Base-by-base conservation (phyloP, 2,329 filamentous ascomycete genomes). In the Fusarium floridanum region DNA sequence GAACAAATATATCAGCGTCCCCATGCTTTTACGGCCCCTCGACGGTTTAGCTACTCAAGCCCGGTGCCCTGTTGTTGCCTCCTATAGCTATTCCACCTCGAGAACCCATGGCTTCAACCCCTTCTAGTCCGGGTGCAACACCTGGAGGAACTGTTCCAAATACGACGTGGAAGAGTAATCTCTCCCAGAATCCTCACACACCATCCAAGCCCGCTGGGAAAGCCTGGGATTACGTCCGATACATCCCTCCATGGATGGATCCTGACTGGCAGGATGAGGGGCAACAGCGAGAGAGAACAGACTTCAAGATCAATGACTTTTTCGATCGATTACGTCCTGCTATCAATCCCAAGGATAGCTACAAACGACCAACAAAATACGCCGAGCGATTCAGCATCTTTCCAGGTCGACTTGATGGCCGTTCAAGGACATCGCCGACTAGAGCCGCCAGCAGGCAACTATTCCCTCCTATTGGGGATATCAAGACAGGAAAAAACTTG, bases 361-460 rank as follows among this genome's bases (percentile, higher is more conserved):
- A 66, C 50, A 65, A 67, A 34, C 71, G 76, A 17, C 80, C 80
- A 6, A 80, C 80, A 10, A 65, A 71, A 10, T 76, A 79, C 34
- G 80, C 81, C 2, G 37, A 75, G 17, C 71, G 81, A 41, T 82
- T 79, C 39, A 78, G 81, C 17, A 72, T 82, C 6, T 80, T 78
- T 41, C 79, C 78, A 1, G 78, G 72, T 2, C 73, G 78, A 2
- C 68, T 59, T 5, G 80, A 81, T 56, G 81, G 80, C 1, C 76
- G 81, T n/a, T 82, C 81, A 16, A 71, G 78, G 29, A 75, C 79
- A 11, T 80, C 81, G 3, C 81, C 80, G 6, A 80, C 79, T 22
- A 70, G 79, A 61, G 66, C 76, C 11, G 61, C 72, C 17, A 73
- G 73, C 27, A 68, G 76, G 9, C n/a, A 67, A 4, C 56, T 66